Conservation (phyloP, 2,329 filamentous ascomycete genomes). For the Alternaria rosae region DNA sequence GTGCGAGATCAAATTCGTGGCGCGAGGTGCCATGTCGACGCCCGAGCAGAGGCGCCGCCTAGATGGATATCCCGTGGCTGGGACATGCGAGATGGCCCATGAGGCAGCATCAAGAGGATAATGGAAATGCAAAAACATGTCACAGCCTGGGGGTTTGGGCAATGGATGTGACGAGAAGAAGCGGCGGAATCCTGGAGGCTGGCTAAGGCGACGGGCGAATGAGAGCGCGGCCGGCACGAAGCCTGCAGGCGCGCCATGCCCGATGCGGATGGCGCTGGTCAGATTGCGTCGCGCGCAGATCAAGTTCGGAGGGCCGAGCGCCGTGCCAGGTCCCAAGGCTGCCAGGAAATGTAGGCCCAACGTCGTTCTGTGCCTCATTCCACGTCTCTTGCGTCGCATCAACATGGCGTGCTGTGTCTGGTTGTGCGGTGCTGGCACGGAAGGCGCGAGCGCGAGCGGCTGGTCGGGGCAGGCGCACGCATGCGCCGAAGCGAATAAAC, state of each 20-base stretch:
- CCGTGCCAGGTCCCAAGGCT: background rate
- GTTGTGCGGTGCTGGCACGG: background rate
- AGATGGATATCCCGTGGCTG: background rate
- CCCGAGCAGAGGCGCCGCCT: background rate
- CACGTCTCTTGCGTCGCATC: background rate
- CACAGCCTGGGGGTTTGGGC: conserved; percentile 10
- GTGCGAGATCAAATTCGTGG: conserved; percentile 10
- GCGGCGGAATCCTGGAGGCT: conserved; percentile 8
- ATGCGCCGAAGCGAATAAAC: conserved; percentile 2
- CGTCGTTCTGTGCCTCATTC: background rate
- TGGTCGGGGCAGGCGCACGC: background rate
- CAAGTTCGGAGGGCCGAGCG: conserved; percentile 26
- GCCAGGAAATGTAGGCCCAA: background rate
- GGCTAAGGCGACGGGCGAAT: conserved; percentile 4
- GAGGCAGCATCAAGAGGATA: conserved; percentile 4
- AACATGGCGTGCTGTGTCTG: background rate
- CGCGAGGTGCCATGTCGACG: conserved; percentile 3
- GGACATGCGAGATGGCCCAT: background rate
- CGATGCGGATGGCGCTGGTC: conserved; percentile 1
- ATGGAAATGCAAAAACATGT: conserved; percentile 6
- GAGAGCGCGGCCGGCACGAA: background rate
- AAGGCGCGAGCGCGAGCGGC: background rate
- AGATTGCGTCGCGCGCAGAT: conserved; percentile 25
- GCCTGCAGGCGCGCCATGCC: conserved; percentile 7
- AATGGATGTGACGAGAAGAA: conserved; percentile 16